Evolutionary conservation across 208 protist genomes (phyloP).

Genomic region (Endotrypanum monterogeii): DNA sequence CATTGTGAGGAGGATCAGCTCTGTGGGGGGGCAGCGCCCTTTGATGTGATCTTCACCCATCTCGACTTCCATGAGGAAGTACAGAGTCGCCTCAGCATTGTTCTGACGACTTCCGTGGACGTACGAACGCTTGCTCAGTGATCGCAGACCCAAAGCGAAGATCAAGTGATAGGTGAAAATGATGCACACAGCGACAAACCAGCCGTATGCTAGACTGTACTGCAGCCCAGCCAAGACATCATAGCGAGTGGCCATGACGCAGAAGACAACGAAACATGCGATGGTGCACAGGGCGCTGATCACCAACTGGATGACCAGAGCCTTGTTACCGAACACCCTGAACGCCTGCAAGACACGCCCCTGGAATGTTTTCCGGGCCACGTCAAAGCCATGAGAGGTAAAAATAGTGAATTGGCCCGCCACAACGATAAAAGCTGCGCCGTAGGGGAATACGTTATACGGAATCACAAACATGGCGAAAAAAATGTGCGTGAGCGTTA

Average conservation of each 20-base stretch:
- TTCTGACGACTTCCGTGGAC: constrained; percentile 62
- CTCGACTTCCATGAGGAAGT: constrained; percentile 53
- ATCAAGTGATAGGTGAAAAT: constrained; percentile 60
- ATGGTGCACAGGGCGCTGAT: constrained; percentile 33
- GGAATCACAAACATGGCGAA: constrained; percentile 63
- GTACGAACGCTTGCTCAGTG: constrained; percentile 39
- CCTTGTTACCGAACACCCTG: constrained; percentile 38
- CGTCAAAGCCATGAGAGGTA: constrained; percentile 67
- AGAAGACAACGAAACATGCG: constrained; percentile 66
- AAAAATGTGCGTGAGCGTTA: constrained; percentile 52
- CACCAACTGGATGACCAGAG: constrained; percentile 44
- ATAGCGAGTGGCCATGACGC: constrained; percentile 43
- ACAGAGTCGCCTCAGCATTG: constrained; percentile 44
- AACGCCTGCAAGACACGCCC: constrained; percentile 60
- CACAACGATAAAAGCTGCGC: constrained; percentile 48
- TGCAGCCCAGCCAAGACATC: constrained; percentile 58
- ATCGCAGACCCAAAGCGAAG: constrained; percentile 56
- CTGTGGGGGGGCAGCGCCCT: constrained; percentile 15
- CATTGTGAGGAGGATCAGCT: constrained; percentile 49
- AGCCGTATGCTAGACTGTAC: constrained; percentile 69
- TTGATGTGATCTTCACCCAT: constrained; percentile 44
- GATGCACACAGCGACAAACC: constrained; percentile 62
- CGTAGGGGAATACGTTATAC: constrained; percentile 64
- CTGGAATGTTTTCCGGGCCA: constrained; percentile 55
- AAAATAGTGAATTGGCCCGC: constrained; percentile 50